Conservation (phyloP, 2,329 filamentous ascomycete genomes). For the Cladosporium sp. region DNA sequence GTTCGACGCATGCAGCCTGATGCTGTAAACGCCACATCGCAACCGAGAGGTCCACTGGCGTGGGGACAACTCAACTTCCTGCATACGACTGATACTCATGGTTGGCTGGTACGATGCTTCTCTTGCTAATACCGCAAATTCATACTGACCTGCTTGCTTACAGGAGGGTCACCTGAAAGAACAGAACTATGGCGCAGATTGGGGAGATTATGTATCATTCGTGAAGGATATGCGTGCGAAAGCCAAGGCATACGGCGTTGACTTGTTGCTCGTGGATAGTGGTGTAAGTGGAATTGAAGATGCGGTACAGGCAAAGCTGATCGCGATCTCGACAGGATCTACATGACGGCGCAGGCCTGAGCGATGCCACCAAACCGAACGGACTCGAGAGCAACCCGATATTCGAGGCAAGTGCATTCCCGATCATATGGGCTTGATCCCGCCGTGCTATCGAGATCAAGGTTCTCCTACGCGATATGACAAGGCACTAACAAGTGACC, state of each 20-base stretch:
- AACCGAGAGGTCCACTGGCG: constrained; percentile 49
- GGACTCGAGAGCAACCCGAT: constrained; percentile 57
- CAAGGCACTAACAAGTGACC: background rate
- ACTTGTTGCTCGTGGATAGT: constrained; percentile 63
- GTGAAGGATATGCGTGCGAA: constrained; percentile 61
- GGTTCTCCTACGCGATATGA: background rate
- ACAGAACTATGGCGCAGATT: constrained; percentile 65
- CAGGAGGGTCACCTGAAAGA: constrained; percentile 53
- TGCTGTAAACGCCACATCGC: constrained; percentile 42
- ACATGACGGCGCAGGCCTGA: constrained; percentile 66
- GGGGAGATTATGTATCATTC: constrained; percentile 67
- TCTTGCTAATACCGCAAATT: background rate
- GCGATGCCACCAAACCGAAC: constrained; percentile 61
- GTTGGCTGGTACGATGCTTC: constrained; percentile 52
- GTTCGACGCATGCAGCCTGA: constrained; percentile 50
- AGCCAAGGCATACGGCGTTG: constrained; percentile 59
- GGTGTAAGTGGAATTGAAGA: constrained; percentile 42
- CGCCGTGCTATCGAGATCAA: background rate
- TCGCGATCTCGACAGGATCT: constrained; percentile 51
- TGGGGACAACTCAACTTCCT: constrained; percentile 69
- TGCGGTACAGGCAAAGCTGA: background rate
- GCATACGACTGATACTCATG: constrained; percentile 64
- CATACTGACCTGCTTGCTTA: background rate
- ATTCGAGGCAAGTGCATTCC: constrained; percentile 43
- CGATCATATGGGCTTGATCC: background rate